Evolutionary conservation across 1,284 basidiomycete genomes (phyloP), one percentile per base, ranked within the genome.

Genomic region (Meira miltonrushii): DNA sequence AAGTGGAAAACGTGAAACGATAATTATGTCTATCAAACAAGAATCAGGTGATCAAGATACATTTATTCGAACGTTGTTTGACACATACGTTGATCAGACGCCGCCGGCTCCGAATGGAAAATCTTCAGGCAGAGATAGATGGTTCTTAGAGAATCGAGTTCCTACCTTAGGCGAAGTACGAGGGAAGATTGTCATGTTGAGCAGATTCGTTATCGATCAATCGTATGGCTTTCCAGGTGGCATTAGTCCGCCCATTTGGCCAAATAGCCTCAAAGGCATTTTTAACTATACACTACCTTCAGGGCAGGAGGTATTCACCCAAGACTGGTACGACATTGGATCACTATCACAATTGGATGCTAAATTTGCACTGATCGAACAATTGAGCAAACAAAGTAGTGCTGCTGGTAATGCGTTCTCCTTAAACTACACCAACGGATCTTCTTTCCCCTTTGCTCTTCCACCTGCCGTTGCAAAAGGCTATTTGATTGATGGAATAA

Each of bases 221-320:
- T 49, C 47, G 0, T 37, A 58, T n/a, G 62, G 56, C 1, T 62
- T 66, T 47, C 67, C 63, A 11, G 69, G 66, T 1, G 69, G 71
- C 2, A 66, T 73, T 10, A 71, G 71, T 44, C 64, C 71, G 1
- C 59, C 63, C 9, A 72, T 68, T 28, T 73, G 71, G 71, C 69
- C 71, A 1, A 62, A 73, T 54, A 60, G 54, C 12, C 57, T 53
- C 8, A 56, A 64, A 46, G 62, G 44, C 10, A n/a, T n/a, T 15
- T 69, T 69, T 54, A 8, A 6, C 4, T 71, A 67, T 56, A 44
- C 39, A 0, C 38, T 72, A 0, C 66, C 68, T 13, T 53, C 61
- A 12, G n/a, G 39, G 1, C 41, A 52, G 1, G 54, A 5, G 1
- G 65, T 68, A 0, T n/a, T 21, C 21, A 68, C 68, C 5, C 71